Base-by-base conservation (phyloP, 495 filamentous ascomycete species). In the Podospora anserina region DNA sequence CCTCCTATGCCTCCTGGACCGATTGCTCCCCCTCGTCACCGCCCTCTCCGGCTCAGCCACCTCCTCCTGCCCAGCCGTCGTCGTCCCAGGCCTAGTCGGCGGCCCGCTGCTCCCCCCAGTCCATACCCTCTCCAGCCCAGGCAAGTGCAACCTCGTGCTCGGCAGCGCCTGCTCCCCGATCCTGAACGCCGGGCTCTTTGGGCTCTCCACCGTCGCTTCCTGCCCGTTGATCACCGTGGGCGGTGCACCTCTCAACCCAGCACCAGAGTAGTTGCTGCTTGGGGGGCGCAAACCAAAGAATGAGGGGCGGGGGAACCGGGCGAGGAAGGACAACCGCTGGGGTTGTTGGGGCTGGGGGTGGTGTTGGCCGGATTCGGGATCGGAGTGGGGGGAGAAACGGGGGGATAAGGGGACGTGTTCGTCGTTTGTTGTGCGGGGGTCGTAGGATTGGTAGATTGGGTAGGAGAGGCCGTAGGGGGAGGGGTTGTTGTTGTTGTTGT, bases 171-270 rank as follows among this genome's bases (percentile, higher is more conserved):
- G 72, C 30, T 79, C 67, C 0, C 75, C 75, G 4, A 83, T 69
- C 13, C 76, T 66, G 55, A 78, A 78, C 0, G 73, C 69, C 0
- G 83, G 80, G 2, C 78, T 76, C 70, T 86, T 85, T 30, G 81
- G 82, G 4, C 23, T 75, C 68, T 15, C 57, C 67, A 18, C 72
- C 71, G 26, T 55, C 13, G 44, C 23, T 23, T 23, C 23, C 23
- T 23, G 64, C 64, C 20, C 30, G 59, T 69, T 68, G 15, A 71
- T 59, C 9, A 76, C 72, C 0, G 75, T 76, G 11, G 39, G 72
- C 0, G 74, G 74, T 19, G 75, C 64, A 4, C 68, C 68, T 27
- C 65, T 68, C n/a, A 67, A 13, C 0, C 75, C 73, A n/a, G 72
- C 73, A 32, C 76, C 76, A 0, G 75, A 69, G 34, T 74, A 75